These are phyloP conservation scores for Ophiostoma angusticollis DNA, from an alignment of 2,329 filamentous ascomycete species.

Conservation along the genomic window DNA sequence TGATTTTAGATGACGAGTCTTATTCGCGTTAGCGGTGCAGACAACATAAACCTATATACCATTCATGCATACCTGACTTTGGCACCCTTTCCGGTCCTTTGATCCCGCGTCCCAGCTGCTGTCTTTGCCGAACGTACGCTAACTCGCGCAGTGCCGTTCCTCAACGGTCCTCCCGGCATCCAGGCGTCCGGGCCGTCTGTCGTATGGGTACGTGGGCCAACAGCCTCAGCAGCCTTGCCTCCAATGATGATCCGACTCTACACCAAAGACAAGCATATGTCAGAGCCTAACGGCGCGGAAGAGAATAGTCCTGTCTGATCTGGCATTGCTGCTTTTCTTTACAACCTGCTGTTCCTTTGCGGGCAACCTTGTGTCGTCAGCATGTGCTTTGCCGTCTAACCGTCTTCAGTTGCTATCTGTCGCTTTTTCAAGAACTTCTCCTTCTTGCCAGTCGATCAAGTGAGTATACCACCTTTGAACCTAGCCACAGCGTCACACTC, in stretches of 20 bases:
- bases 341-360: no score
- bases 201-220: neutral
- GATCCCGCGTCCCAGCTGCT: slow-evolving; percentile 15
- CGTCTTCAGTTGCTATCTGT: no score
- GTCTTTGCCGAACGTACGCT: slow-evolving; percentile 11
- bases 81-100: slow-evolving; percentile 8
- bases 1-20: slow-evolving; percentile 65
- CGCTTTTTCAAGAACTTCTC: no score
- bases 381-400: slow-evolving; percentile 4
- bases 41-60: slow-evolving; percentile 51
- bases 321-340: slow-evolving; percentile 17
- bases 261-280: slow-evolving; percentile 97
- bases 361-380: no score
- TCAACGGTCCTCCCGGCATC: neutral
- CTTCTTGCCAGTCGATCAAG: no score
- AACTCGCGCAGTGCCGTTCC: slow-evolving; percentile 6
- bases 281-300: slow-evolving; percentile 53
- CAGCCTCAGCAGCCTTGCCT: slow-evolving; percentile 15
- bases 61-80: slow-evolving; percentile 50
- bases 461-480: no score
- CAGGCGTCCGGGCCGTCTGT: neutral
- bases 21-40: slow-evolving; percentile 61
- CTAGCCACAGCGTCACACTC: neutral
- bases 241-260: slow-evolving; percentile 71
- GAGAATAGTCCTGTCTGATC: slow-evolving; percentile 36